Percentiles rank a stretch among this genome's conserved stretches.
phyloP scores from a whole-genome alignment of 108 stramenopile species.

The Skeletonema tropicum region DNA sequence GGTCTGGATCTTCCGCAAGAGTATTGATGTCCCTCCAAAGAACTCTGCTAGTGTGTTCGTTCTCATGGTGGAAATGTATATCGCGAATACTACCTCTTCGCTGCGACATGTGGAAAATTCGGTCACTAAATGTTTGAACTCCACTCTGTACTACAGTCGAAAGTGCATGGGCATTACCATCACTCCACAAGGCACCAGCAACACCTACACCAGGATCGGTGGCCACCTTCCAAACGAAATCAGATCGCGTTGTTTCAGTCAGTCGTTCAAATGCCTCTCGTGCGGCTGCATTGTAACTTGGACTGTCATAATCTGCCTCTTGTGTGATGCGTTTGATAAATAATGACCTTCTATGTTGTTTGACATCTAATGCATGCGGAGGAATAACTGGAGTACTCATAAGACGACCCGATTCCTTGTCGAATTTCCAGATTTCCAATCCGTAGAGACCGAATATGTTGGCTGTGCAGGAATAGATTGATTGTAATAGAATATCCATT shows the following conservation, averaged over 20 bases:
- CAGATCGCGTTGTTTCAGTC: conserved; percentile 1
- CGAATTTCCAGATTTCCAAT: conserved; percentile 19
- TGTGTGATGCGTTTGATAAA: conserved; percentile 15
- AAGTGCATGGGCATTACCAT: background rate
- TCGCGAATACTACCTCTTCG: no score
- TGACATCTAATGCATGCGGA: background rate
- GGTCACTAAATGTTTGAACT: conserved; percentile 5
- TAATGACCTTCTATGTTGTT: background rate
- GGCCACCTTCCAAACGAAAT: background rate
- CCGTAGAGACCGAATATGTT: conserved; percentile 18
- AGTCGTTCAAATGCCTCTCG: conserved; percentile 21
- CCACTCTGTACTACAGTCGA: background rate
- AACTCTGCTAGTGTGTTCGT: background rate
- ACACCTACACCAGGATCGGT: conserved; percentile 9
- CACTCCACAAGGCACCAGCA: conserved; percentile 22
- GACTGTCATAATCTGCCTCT: conserved; percentile 24
- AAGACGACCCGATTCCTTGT: background rate
- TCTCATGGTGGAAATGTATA: background rate
- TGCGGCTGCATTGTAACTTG: conserved; percentile 2
- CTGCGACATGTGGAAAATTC: background rate
- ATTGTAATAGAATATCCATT: conserved; percentile 14
- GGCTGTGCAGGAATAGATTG: conserved; percentile 4
- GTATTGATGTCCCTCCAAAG: conserved; percentile 15
- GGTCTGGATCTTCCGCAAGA: conserved; percentile 17
- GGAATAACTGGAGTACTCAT: background rate